Conservation (phyloP, 805 yeast genomes). For the Candida dendrica region DNA sequence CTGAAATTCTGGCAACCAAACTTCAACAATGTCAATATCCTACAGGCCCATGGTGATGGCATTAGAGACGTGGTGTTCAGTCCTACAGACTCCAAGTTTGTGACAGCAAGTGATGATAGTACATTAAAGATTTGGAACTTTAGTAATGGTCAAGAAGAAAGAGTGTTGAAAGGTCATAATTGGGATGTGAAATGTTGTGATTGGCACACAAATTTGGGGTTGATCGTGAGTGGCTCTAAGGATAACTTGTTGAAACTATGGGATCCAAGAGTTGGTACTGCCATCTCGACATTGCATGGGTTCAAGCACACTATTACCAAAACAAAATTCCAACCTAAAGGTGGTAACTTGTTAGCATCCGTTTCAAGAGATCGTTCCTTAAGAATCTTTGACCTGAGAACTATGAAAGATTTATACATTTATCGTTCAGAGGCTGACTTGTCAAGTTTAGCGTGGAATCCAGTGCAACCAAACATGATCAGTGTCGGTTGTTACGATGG, state of each 20-base stretch:
- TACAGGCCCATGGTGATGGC: conserved; percentile 71
- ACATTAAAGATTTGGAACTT: conserved; percentile 91
- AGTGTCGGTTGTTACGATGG: conserved; percentile 91
- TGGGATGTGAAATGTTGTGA: conserved; percentile 98
- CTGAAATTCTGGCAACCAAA: conserved; percentile 98
- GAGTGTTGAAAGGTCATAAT: conserved; percentile 81
- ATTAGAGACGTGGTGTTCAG: conserved; percentile 83
- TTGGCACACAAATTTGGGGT: conserved; percentile 89
- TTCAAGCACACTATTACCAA: conserved; percentile 92
- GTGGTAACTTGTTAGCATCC: conserved; percentile 75
- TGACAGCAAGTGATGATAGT: conserved; percentile 92
- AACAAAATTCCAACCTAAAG: conserved; percentile 72
- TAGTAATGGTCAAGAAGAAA: conserved; percentile 78
- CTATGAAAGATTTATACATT: conserved; percentile 68
- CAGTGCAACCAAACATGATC: conserved; percentile 69
- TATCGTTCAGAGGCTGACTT: conserved; percentile 81
- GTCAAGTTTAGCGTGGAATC: conserved; percentile 88
- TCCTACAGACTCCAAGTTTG: conserved; percentile 85
- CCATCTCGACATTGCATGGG: conserved; percentile 78
- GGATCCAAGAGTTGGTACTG: conserved; percentile 84
- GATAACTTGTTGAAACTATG: conserved; percentile 89
- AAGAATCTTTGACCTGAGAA: conserved; percentile 79
- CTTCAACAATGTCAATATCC: conserved; percentile 87
- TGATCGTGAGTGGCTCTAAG: conserved; percentile 88
- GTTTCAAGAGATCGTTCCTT: conserved; percentile 86